These are phyloP conservation scores for Suhomyces xylopsoci DNA, from an alignment of 805 yeast genomes.

Conservation along the genomic window DNA sequence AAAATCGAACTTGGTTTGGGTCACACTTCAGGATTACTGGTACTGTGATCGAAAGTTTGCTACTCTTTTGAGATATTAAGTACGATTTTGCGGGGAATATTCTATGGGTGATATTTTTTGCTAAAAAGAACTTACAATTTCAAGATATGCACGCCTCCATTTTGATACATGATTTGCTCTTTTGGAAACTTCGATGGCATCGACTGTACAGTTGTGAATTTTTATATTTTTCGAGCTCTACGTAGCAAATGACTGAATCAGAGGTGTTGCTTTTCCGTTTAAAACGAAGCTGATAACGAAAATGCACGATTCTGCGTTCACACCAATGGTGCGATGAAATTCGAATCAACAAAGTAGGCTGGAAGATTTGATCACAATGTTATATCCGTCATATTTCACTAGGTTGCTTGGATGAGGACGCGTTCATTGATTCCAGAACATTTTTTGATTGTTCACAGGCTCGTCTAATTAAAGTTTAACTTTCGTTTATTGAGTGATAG, in stretches of 20 bases:
- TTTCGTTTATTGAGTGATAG: background rate
- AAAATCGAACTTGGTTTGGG: background rate
- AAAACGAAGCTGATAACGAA: no score
- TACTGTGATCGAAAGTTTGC: background rate
- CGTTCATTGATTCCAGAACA: background rate
- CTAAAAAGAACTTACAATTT: background rate
- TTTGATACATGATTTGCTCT: background rate
- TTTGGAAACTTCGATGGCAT: background rate
- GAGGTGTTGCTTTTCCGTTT: background rate
- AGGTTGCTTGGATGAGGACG: background rate
- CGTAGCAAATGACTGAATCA: background rate
- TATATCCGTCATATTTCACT: background rate
- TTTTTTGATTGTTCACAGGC: background rate
- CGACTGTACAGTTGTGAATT: background rate
- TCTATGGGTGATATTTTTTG: background rate
- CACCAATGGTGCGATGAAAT: no score
- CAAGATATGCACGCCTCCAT: background rate
- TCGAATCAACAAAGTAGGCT: background rate
- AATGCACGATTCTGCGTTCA: no score
- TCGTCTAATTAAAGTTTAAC: background rate
- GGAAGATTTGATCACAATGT: background rate
- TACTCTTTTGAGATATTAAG: background rate
- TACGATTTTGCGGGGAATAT: background rate
- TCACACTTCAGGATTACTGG: background rate
- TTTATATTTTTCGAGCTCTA: background rate